Base-by-base conservation (phyloP, 345 rosid genomes). In the Melastoma malabathricum region DNA sequence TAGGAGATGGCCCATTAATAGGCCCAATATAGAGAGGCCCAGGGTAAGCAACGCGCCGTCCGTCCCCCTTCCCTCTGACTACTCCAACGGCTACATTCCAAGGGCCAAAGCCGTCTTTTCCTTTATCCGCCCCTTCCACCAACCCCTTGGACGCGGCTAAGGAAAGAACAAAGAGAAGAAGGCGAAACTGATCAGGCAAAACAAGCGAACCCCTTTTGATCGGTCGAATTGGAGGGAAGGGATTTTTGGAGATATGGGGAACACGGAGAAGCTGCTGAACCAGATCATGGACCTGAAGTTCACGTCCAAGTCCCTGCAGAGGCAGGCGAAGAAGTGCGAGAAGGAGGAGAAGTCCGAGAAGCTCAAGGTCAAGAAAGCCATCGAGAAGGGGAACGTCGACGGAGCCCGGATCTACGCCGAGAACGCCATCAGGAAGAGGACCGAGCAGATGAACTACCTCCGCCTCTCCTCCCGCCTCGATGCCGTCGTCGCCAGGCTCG, bases 341-440 rank as follows among this genome's bases (percentile, higher is more conserved):
- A 90, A 90, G 79, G 96, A 87, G 15, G 98, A 87, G 89, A 90
- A 90, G 43, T 56, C 87, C 19, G 98, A 86, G 82, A 87, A 86
- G 63, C 66, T 90, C 60, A 90, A 90, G 72, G 92, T 90, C 18
- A 90, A 90, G 75, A 90, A 90, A 67, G 98, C 98, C 34, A 90
- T 90, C 66, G 98, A 90, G 85, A 90, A 86, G 48, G 98, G 98
- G 1, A 90, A 90, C 66, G 74, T 86, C 92, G 98, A 90, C 52
- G 98, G 98, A 12, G 98, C 85, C 31, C 73, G 98, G 69, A 86
- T 90, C 85, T 90, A 90, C 48, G 96, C 96, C 5, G 98, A 90
- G 76, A 90, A 87, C 68, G 83, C 96, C 49, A 90, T 90, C 67
- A 82, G 98, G 13, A 90, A 90, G 72, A 77, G 98, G 34, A 82